Conservation (phyloP, 306 rosid genomes). For the Gastrolobium villosum region DNA sequence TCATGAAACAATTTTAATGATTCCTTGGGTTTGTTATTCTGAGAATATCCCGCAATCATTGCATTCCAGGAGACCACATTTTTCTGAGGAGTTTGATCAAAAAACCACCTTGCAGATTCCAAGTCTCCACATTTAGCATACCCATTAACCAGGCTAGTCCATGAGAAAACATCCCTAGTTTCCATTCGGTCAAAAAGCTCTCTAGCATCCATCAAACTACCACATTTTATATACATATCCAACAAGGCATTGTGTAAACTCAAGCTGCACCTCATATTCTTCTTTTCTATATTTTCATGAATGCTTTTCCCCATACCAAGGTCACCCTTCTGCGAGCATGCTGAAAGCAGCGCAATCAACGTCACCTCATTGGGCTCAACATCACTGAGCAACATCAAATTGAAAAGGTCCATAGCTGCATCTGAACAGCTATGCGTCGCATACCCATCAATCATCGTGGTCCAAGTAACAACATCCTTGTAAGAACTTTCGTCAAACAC, state of each 20-base stretch:
- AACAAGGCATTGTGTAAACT: constrained; percentile 69
- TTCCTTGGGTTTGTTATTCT: constrained; percentile 71
- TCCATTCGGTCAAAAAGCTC: constrained; percentile 69
- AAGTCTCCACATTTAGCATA: constrained; percentile 76
- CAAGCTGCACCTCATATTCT: constrained; percentile 46
- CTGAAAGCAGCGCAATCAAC: constrained; percentile 64
- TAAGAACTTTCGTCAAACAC: constrained; percentile 70
- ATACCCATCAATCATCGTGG: constrained; percentile 82
- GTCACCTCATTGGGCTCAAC: constrained; percentile 86
- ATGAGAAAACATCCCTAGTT: constrained; percentile 71
- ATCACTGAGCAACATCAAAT: constrained; percentile 61
- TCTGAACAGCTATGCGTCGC: constrained; percentile 48
- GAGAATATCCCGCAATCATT: constrained; percentile 80
- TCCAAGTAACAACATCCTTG: constrained; percentile 88
- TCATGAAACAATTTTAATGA: constrained; percentile 68
- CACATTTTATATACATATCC: constrained; percentile 82
- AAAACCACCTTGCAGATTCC: constrained; percentile 69
- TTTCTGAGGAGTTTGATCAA: constrained; percentile 70
- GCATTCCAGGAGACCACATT: constrained; percentile 82
- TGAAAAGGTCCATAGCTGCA: constrained; percentile 65
- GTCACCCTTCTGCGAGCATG: constrained; percentile 61
- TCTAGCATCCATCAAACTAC: constrained; percentile 54
- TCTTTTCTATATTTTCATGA: constrained; percentile 53
- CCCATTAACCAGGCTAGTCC: constrained; percentile 89
- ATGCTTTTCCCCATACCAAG: constrained; percentile 56